Conservation (phyloP, 805 yeast genomes). For the Pichia manshurica region DNA sequence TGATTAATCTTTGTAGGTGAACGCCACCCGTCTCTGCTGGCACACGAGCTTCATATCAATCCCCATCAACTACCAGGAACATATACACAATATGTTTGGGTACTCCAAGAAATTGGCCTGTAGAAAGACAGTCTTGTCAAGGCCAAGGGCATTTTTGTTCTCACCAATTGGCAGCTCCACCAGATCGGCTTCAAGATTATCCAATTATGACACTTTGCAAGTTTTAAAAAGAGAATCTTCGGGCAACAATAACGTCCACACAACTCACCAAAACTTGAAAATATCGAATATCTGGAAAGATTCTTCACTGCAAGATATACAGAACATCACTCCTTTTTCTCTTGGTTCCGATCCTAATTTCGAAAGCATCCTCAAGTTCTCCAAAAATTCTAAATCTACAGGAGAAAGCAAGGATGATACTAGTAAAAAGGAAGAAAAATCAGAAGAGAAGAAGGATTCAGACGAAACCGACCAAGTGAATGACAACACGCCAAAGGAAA, state of each 20-base stretch:
- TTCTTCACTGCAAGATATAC: background rate
- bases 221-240: background rate
- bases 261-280: background rate
- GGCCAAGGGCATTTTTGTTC: background rate
- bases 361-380: background rate
- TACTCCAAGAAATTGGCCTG: constrained; percentile 7
- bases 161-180: background rate
- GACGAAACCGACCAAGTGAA: constrained; percentile 2
- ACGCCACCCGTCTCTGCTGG: no score
- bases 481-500: constrained; percentile 8
- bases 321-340: background rate
- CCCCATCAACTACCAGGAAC: no score
- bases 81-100: constrained; percentile 6
- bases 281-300: constrained; percentile 2
- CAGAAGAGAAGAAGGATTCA: background rate
- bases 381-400: constrained; percentile 5
- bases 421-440: constrained; percentile 13
- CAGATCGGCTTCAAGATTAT: constrained; percentile 10
- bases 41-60: no score
- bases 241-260: background rate
- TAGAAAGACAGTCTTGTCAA: background rate
- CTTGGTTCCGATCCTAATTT: background rate
- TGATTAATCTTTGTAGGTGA: background rate
- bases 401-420: constrained; percentile 8
- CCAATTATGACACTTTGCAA: constrained; percentile 1